Base-by-base conservation (phyloP, 2,329 filamentous ascomycete genomes). In the Hypocreales sp. region DNA sequence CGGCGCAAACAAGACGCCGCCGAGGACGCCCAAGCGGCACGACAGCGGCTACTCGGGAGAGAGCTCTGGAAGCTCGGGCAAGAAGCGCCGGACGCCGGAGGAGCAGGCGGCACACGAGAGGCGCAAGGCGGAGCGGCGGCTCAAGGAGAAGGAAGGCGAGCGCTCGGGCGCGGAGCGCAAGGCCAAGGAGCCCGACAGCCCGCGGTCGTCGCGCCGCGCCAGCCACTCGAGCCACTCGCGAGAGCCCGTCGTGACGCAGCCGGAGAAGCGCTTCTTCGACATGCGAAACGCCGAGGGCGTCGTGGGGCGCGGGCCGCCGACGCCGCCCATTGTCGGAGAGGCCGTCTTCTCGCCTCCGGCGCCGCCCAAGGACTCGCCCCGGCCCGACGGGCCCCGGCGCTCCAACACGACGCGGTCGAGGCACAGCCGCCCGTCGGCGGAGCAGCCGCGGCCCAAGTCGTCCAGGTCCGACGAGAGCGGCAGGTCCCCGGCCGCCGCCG, bases 21-120 rank as follows among this genome's bases (percentile, higher is more conserved):
- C 51, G 25, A 57, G 38, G 36, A 50, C 52, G n/a, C 53, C 60
- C 5, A 55, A 46, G 28, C 51, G 56, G 29, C 54, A 55, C 29
- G 61, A 64, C 31, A 64, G 59, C 32, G 60, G 60, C 1, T 54
- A 56, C 33, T 55, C 58, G 4, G 47, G 50, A 12, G 57, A 59
- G n/a, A 54, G 42, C 32, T 48, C 50, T 24, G 48, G 46, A 24
- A 44, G 45, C 24, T 46, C 50, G 20, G 37, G 42, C 15, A 41
- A 42, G 30, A 44, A 38, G 28, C 50, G 53, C 22, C 56, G 60
- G 31, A 62, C 58, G 9, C 8, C 15, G 15, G 20, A 23, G 7
- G 26, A 28, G 26, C 20, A 28, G 16, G 24, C 24, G 12, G 24
- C 17, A 9, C 24, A 26, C 28, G 64, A 69, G 2, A 58, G 42